Base-by-base conservation (phyloP, 2,329 filamentous ascomycete species). In the Parascedosporium putredinis region DNA sequence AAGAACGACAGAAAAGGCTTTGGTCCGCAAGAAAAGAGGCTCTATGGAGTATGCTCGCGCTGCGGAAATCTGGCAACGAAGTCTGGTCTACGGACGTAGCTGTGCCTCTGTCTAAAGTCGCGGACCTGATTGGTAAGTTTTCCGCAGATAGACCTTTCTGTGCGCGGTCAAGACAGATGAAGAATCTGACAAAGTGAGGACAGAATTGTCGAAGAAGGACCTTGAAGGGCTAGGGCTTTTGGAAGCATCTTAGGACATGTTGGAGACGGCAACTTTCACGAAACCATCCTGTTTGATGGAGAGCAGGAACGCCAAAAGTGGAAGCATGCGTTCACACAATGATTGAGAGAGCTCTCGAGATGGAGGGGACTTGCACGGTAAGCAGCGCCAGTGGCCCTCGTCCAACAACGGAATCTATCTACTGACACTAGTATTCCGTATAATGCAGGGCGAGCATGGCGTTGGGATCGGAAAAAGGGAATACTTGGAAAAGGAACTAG, bases 281-380 rank as follows among this genome's bases (percentile, higher is more conserved):
- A 90, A 62, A 87, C 84, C 61, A 93, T 96, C 66, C 84, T 96
- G 68, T 96, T 95, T 64, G 80, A 93, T 65, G 77, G 78, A 50
- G 74, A 78, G 3, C 79, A 73, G 23, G 86, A 95, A 66, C 77
- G 77, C 50, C 81, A 76, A 86, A 84, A 56, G 88, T 93, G 1
- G 86, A 93, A 62, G 76, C 74, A 50, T 88, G 87, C 55, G 88
- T 96, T 43, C 82, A 90, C 61, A 84, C 88, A 57, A 95, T 96
- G 89, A 88, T 95, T 18, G 78, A 85, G 57, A 79, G 88, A n/a
- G 90, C 89, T 2, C 66, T 96, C 22, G 87, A 91, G 55, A 95
- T 96, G 89, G 90, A 95, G 52, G 88, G 90, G 1, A 95, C 89
- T 5, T 93, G 87, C 63, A 94, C 89, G n/a, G n/a, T n/a, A n/a